Conservation (phyloP, 495 filamentous ascomycete species). For the Neurospora discreta region DNA sequence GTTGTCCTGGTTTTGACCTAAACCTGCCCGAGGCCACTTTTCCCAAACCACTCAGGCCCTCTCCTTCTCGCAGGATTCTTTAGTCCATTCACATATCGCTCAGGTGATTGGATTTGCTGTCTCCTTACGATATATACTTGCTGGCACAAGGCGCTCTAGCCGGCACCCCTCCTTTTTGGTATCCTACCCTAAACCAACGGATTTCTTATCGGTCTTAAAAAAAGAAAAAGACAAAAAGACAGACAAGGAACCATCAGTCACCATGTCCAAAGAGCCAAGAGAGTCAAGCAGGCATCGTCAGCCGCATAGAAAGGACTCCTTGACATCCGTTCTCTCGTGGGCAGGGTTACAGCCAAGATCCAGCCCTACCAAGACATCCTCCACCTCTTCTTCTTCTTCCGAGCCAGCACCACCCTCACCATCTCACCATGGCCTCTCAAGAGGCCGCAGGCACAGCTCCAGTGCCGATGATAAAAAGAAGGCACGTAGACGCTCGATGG, state of each 20-base stretch:
- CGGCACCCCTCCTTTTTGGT: background rate
- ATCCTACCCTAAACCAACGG: background rate
- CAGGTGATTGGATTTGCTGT: background rate
- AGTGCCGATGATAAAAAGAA: slow-evolving; percentile 18
- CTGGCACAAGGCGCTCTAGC: background rate
- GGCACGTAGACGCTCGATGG: slow-evolving; percentile 21
- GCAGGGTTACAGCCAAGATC: slow-evolving; percentile 14
- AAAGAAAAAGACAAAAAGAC: background rate
- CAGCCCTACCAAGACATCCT: slow-evolving; percentile 3
- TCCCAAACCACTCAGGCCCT: background rate
- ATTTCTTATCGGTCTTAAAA: background rate
- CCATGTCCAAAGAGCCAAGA: slow-evolving; percentile 20
- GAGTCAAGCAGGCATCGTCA: slow-evolving; percentile 16
- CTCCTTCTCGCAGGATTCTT: background rate
- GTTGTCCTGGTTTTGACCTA: slow-evolving; percentile 19
- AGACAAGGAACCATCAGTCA: background rate
- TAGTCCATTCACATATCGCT: background rate
- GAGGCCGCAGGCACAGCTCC: slow-evolving; percentile 21
- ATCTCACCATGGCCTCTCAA: slow-evolving; percentile 5
- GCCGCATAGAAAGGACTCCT: slow-evolving; percentile 21
- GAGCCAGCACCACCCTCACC: slow-evolving; percentile 2
- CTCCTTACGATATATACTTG: background rate
- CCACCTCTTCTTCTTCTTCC: slow-evolving; percentile 7
- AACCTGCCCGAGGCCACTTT: slow-evolving; percentile 20
- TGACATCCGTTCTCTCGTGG: slow-evolving; percentile 21